These are phyloP conservation scores for Myrica gale DNA, from an alignment of 306 rosid genomes.

Conservation along the genomic window DNA sequence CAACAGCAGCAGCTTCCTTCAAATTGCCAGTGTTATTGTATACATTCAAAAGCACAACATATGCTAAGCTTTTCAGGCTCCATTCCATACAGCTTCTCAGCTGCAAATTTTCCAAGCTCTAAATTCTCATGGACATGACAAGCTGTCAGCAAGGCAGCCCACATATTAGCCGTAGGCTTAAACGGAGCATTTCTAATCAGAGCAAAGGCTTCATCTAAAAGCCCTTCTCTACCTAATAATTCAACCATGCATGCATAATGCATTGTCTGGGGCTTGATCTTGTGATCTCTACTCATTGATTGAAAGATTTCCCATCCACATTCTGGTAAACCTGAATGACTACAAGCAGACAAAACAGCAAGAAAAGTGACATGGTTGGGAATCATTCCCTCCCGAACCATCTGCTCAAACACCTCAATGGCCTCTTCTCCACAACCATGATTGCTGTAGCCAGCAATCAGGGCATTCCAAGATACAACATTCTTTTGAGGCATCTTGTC, in stretches of 20 bases:
- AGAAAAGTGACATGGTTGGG: conserved; percentile 92
- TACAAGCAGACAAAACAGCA: conserved; percentile 78
- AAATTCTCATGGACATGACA: conserved; percentile 66
- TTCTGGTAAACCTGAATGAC: conserved; percentile 72
- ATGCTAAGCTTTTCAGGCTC: conserved; percentile 71
- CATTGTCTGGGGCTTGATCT: conserved; percentile 88
- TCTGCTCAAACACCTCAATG: conserved; percentile 64
- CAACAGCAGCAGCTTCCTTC: conserved; percentile 82
- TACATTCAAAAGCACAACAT: conserved; percentile 69
- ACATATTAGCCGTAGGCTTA: conserved; percentile 76
- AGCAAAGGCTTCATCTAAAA: conserved; percentile 67
- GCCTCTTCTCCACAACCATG: conserved; percentile 83
- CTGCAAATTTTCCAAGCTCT: conserved; percentile 77
- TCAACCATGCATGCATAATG: conserved; percentile 89
- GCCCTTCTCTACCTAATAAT: conserved; percentile 77
- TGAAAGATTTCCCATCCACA: conserved; percentile 73
- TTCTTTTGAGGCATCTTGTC: conserved; percentile 68
- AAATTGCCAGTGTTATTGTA: conserved; percentile 58
- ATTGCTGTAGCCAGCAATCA: conserved; percentile 81
- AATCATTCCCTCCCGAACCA: conserved; percentile 57
- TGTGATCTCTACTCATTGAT: conserved; percentile 67
- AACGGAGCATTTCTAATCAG: conserved; percentile 61
- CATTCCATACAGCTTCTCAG: conserved; percentile 78
- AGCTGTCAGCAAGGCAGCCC: conserved; percentile 88
- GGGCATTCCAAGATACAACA: conserved; percentile 78